Base-by-base conservation (phyloP, 441 rosid genomes). In the Omphalea diandra region DNA sequence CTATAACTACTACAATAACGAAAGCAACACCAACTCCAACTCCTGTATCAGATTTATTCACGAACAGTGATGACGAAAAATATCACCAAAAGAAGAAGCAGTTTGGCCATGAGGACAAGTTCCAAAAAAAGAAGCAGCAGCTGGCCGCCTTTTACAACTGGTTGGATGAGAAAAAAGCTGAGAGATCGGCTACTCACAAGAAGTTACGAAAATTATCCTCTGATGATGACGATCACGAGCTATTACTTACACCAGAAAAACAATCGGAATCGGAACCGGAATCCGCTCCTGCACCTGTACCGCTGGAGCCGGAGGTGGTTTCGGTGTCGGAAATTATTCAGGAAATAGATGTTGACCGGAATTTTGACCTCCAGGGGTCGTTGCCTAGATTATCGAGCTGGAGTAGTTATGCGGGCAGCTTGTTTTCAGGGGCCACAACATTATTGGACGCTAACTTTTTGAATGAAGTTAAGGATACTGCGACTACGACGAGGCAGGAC, bases 351-450 rank as follows among this genome's bases (percentile, higher is more conserved):
- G 83, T 79, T 72, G 91, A 84, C 68, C 76, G 83, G 71, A 83
- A 75, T 75, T 88, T 89, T 71, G 96, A 89, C 22, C 80, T 83
- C 53, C 87, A 83, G 76, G 86, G 85, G 18, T 92, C 97, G 15
- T 80, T 94, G 80, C 88, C 87, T 38, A 79, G 98, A 81, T 63
- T 90, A 52, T 92, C 98, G 0, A 94, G 98, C 58, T 96, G 90
- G 70, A 94, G 98, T 63, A 92, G 97, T 67, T 88, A 83, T 55
- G 88, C 87, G 0, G 89, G 91, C 17, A 91, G 98, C 80, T 85
- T 88, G 84, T 90, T 90, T 81, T 90, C 97, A 2, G 97, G 87
- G 55, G 80, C 87, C 33, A 87, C 93, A n/a, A n/a, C n/a, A n/a
- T n/a, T n/a, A 24, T 63, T 83, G 69, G 97, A 88, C 17, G 97